A percentile compares a stretch with the other conserved stretches of the same genome.
phyloP scores from a whole-genome alignment of 805 yeast genomes.

The Yarrowia sp. region DNA sequence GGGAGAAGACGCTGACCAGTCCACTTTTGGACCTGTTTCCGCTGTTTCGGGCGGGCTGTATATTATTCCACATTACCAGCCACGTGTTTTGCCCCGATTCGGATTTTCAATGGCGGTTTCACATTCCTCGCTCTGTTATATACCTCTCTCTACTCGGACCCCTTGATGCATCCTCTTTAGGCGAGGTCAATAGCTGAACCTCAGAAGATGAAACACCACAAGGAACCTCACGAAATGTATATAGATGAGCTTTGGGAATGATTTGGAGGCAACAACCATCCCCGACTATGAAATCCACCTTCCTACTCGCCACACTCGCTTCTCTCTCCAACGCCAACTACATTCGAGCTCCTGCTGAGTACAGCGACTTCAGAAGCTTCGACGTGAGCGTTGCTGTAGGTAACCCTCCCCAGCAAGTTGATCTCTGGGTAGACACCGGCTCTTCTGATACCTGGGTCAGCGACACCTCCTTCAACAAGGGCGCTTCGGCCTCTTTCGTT shows the following conservation, averaged over 20 bases:
- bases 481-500: background rate
- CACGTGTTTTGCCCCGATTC: background rate
- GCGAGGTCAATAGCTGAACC: background rate
- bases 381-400: background rate
- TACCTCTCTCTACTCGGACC: background rate
- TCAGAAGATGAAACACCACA: background rate
- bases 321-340: background rate
- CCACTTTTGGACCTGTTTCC: too few species aligned
- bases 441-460: slow-evolving; percentile 9
- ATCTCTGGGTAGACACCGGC: background rate
- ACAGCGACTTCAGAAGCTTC: background rate
- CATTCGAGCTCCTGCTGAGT: background rate
- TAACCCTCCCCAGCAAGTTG: background rate
- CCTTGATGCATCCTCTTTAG: background rate
- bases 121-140: background rate
- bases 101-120: background rate
- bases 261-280: background rate
- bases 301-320: background rate
- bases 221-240: background rate
- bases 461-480: background rate
- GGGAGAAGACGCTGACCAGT: background rate
- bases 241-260: background rate
- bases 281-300: background rate
- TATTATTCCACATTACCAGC: background rate
- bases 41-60: background rate